Conservation (phyloP, 306 rosid genomes). For the Lathyrus sativus region DNA sequence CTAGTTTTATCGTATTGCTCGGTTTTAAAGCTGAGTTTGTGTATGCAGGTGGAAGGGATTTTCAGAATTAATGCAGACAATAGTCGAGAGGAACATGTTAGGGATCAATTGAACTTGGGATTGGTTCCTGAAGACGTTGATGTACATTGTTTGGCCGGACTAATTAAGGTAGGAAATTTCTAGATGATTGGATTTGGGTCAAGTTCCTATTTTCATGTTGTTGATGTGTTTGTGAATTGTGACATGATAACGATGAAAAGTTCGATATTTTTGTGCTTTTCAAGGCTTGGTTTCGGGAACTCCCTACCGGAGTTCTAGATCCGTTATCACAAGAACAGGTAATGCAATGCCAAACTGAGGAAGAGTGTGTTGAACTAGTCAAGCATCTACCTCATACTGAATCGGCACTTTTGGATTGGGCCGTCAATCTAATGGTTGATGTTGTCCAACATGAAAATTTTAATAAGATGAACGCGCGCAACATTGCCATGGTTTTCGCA, state of each 20-base stretch:
- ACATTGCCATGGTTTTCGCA: constrained; percentile 93
- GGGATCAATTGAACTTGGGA: constrained; percentile 79
- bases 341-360: constrained; percentile 78
- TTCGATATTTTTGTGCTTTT: constrained; percentile 39
- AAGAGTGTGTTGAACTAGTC: constrained; percentile 67
- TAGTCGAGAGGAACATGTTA: constrained; percentile 78
- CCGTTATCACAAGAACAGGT: constrained; percentile 71
- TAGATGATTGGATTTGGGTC: constrained; percentile 28
- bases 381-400: constrained; percentile 70
- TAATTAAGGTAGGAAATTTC: constrained; percentile 67
- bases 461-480: constrained; percentile 89
- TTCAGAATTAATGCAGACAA: constrained; percentile 85
- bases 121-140: constrained; percentile 77
- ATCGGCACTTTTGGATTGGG: constrained; percentile 85
- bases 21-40: constrained; percentile 33
- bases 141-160: constrained; percentile 85
- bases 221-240: constrained; percentile 9
- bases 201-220: constrained; percentile 19
- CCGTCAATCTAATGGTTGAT: constrained; percentile 90
- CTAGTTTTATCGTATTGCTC: constrained; percentile 4
- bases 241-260: constrained; percentile 1
- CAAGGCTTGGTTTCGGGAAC: constrained; percentile 95
- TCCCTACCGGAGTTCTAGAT: constrained; percentile 76
- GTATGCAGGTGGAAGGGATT: constrained; percentile 81
- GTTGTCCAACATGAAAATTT: constrained; percentile 74